Evolutionary conservation across 371 early-diverging fungal species (phyloP).

Genomic region (Batrachochytrium dendrobatidis): DNA sequence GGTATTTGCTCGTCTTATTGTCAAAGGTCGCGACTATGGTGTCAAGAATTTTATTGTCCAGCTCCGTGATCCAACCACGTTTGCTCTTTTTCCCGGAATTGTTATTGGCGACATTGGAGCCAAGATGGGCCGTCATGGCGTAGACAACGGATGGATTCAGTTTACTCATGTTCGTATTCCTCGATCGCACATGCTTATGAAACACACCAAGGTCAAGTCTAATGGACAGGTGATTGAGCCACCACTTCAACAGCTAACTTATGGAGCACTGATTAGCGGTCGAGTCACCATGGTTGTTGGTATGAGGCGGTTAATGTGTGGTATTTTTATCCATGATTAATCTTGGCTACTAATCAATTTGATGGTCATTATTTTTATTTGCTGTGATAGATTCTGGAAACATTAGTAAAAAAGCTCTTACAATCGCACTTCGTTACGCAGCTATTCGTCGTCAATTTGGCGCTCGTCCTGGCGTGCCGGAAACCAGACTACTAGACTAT

Average conservation of each 20-base stretch:
- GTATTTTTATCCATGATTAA: not conserved
- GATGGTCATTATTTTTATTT: not conserved
- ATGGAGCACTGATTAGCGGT: constrained; percentile 82
- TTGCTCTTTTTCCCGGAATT: constrained; percentile 71
- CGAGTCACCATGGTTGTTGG: constrained; percentile 78
- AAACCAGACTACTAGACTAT: constrained; percentile 86
- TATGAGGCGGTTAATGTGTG: constrained; percentile 1
- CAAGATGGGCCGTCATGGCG: constrained; percentile 64
- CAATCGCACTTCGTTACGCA: constrained; percentile 86
- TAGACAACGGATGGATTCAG: constrained; percentile 80
- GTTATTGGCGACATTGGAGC: constrained; percentile 82
- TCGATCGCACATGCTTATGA: constrained; percentile 79
- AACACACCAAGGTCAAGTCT: constrained; percentile 63
- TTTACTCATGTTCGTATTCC: constrained; percentile 77
- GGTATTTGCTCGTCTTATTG: constrained; percentile 79
- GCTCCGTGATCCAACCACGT: constrained; percentile 70
- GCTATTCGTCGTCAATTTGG: constrained; percentile 87
- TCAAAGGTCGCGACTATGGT: constrained; percentile 71
- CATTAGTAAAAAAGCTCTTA: constrained; percentile 81
- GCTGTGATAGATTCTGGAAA: constrained; percentile 62
- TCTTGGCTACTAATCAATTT: not conserved
- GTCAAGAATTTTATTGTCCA: constrained; percentile 83
- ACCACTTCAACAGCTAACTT: constrained; percentile 62
- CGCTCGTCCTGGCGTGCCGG: constrained; percentile 31
- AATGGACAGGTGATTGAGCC: constrained; percentile 48